A percentile compares a stretch with the other conserved stretches of the same genome.
phyloP scores from a whole-genome alignment of 345 rosid genomes.

The Eucalyptus tenuipes region DNA sequence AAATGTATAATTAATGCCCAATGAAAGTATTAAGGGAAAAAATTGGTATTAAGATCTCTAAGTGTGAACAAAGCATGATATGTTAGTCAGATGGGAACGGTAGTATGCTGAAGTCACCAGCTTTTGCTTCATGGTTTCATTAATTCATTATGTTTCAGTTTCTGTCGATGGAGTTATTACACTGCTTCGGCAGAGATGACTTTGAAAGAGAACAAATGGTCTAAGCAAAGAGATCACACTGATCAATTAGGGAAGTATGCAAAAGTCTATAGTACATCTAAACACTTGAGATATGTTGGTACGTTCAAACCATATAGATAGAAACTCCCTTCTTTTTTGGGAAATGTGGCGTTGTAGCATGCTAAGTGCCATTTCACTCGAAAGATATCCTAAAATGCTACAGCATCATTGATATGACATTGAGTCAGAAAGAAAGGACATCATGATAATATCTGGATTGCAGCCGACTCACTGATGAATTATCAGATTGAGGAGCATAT shows the following conservation, averaged over 20 bases:
- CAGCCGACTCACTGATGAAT: background rate
- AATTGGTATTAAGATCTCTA: background rate
- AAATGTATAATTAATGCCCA: background rate
- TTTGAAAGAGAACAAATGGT: background rate
- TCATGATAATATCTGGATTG: background rate
- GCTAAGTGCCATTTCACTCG: background rate
- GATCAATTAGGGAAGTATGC: background rate
- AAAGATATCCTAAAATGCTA: background rate
- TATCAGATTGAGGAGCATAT: background rate
- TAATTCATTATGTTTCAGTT: background rate
- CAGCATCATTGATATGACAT: background rate
- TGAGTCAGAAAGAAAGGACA: background rate
- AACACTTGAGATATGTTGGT: background rate
- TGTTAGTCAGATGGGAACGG: background rate
- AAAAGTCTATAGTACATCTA: background rate
- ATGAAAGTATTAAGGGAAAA: background rate
- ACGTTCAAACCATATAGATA: background rate
- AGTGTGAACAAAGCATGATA: background rate
- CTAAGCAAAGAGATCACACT: background rate
- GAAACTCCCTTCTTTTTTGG: background rate
- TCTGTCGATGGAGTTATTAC: background rate
- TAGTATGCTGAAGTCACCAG: background rate
- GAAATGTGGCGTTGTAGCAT: background rate
- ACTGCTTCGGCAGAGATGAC: background rate
- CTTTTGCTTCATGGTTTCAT: background rate